These are phyloP conservation scores for Aquilaria sinensis DNA, from an alignment of 345 rosid species.

Conservation along the genomic window DNA sequence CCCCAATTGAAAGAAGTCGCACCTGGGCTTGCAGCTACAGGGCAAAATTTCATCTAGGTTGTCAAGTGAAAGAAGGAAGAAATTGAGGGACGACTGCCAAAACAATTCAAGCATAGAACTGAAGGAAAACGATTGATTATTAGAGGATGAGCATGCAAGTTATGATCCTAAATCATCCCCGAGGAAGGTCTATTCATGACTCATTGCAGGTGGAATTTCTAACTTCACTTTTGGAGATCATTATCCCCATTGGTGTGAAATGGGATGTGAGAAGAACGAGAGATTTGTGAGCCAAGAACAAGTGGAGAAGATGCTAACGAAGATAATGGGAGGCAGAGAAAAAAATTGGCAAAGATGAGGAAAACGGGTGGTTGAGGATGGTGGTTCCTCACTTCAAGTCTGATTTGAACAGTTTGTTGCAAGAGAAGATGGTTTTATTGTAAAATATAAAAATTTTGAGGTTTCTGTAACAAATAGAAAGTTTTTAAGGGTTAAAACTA, in stretches of 20 bases:
- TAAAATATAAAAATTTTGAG: too few species aligned
- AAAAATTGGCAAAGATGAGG: constrained; percentile 16
- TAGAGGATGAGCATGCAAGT: constrained; percentile 59
- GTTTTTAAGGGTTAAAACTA: too few species aligned
- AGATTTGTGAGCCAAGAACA: constrained; percentile 26
- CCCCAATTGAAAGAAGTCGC: constrained; percentile 39
- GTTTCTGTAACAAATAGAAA: too few species aligned
- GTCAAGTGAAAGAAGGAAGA: constrained; percentile 23
- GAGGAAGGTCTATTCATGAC: constrained; percentile 52
- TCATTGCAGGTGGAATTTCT: constrained; percentile 58
- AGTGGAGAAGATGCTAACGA: constrained; percentile 31
- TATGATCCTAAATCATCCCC: constrained; percentile 45
- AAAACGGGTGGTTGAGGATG: constrained; percentile 26
- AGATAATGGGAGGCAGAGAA: constrained; percentile 29
- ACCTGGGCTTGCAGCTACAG: constrained; percentile 30
- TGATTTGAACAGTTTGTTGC: constrained; percentile 22
- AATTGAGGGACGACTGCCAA: constrained; percentile 30
- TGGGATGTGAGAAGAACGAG: constrained; percentile 18
- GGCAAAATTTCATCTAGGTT: constrained; percentile 43
- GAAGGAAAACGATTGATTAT: constrained; percentile 34
- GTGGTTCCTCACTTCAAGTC: constrained; percentile 25
- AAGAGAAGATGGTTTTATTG: constrained; percentile 2
- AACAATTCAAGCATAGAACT: constrained; percentile 33
- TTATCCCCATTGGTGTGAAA: constrained; percentile 32
- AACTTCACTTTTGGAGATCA: constrained; percentile 30